Percentiles rank a stretch among this genome's conserved stretches.
These are phyloP conservation scores for Naumovozyma baii DNA, from an alignment of 805 yeast species.

Conservation along the genomic window DNA sequence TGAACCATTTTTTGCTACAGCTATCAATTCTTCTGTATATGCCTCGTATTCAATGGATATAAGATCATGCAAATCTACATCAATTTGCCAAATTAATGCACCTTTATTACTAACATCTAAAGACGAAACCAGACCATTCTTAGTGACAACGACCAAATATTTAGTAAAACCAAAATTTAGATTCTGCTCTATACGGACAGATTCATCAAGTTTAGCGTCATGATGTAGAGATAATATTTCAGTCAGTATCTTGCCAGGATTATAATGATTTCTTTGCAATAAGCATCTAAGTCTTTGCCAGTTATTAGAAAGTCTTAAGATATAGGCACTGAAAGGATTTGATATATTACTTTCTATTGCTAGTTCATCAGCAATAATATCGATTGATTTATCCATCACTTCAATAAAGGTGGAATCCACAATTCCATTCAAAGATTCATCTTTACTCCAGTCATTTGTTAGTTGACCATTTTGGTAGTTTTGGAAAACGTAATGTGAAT, in stretches of 20 bases:
- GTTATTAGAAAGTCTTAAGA: conserved; percentile 19
- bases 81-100: conserved; percentile 32
- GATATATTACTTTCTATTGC: conserved; percentile 9
- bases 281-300: conserved; percentile 12
- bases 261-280: conserved; percentile 11
- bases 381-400: conserved; percentile 11
- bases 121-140: conserved; percentile 35
- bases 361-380: conserved; percentile 14
- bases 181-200: conserved; percentile 9
- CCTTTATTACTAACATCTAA: conserved; percentile 35
- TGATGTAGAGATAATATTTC: conserved; percentile 9
- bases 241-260: conserved; percentile 17
- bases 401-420: conserved; percentile 26
- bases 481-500: conserved; percentile 11
- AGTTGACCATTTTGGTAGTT: conserved; percentile 17
- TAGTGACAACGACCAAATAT: conserved; percentile 34
- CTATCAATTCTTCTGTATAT: conserved; percentile 11
- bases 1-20: conserved; percentile 27
- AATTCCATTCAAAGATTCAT: conserved; percentile 35
- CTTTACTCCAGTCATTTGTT: conserved; percentile 33
- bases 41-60: conserved; percentile 16
- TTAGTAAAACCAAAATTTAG: conserved; percentile 40
- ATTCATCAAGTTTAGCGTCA: conserved; percentile 11
- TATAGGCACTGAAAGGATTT: conserved; percentile 19
- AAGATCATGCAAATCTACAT: conserved; percentile 16